Base-by-base conservation (phyloP, 23 red algal species). In the Cyanidium caldarium region DNA sequence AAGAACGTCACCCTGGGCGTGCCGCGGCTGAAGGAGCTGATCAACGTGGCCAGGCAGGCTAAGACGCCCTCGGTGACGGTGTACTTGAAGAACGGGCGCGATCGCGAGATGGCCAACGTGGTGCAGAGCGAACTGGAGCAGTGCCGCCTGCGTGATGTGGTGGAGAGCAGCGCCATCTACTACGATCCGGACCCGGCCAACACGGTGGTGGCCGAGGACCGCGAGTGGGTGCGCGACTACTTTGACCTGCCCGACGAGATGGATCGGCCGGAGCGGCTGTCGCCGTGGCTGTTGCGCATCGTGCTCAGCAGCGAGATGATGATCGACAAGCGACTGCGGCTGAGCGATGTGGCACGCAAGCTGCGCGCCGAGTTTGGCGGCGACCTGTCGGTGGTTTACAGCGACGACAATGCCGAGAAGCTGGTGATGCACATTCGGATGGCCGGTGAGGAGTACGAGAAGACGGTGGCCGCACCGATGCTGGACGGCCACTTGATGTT, bases 1-100 rank as follows among this genome's bases (percentile, higher is more conserved):
- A 98, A 98, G 80, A 98, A 98, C 67, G 92, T 96, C 35, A 98
- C 92, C 29, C 75, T 98, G 31, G 92, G 92, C 17, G 92, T 98
- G 30, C 92, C 92, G 21, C 79, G 92, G 13, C 69, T 98, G 46
- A 88, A 98, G 44, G 92, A 98, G 45, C 77, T 98, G 17, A 98
- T 98, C 38, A 98, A 98, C 73, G 81, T 98, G 0, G 83, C 92
- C 2, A 87, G 81, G 45, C 80, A 85, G 25, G 72, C 82, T 2
- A 98, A 98, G 71, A 98, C 85, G 42, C 92, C 92, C 16, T 98
- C 92, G n/a, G 79, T 98, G 16, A 88, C 84, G 40, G 84, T 98
- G n/a, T 98, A 81, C 73, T 69, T 96, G 76, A 84, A 70, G 67
- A 35, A 25, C 35, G 84, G 76, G 2, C 57, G 34, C 19, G 92